Evolutionary conservation across 352 stramenopile species (phyloP), one percentile per base, ranked within the genome.

Genomic region (Pythium apleroticum): DNA sequence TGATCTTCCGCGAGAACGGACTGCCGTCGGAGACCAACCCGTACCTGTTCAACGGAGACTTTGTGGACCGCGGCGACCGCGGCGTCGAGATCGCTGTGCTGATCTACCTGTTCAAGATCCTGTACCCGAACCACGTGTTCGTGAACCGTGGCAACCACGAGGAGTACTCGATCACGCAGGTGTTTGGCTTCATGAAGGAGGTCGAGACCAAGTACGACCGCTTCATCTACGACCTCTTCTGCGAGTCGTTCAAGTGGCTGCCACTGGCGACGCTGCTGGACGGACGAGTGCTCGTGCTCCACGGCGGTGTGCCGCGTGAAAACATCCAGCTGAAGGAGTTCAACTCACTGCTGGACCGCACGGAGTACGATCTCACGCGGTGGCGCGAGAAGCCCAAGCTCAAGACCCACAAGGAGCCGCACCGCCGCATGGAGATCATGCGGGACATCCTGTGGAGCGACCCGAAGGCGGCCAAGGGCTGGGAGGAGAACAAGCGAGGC

Each of bases 121-220:
- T 95, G 33, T 91, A 91, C 57, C 85, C 87, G 28, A 56, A 77
- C 9, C 74, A 87, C 54, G 86, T 96, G 25, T 67, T 87, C 50
- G 64, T 95, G 68, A 93, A 95, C 68, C 80, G 86, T 52, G 89
- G 88, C 10, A 97, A 97, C 71, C 88, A 96, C 70, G 87, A 96
- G 71, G 86, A 95, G 60, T 79, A 77, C 50, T 91, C 80, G 39
- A 93, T 95, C 60, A 95, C 84, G 19, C 79, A 93, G 69, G 81
- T 93, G 17, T 93, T 95, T 71, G 86, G 86, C 3, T 95, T 95
- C 60, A 91, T 92, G 84, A 92, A 89, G 64, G 86, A 95, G 72
- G 89, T 78, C 65, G 78, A 90, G 60, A 67, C 81, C 60, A 95
- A 95, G 71, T 95, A 95, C 71, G 86, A 95, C 68, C 60, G 67